Base-by-base conservation (phyloP, 1,139 yeast genomes). In the Lodderomyces pseudojiufengensis region DNA sequence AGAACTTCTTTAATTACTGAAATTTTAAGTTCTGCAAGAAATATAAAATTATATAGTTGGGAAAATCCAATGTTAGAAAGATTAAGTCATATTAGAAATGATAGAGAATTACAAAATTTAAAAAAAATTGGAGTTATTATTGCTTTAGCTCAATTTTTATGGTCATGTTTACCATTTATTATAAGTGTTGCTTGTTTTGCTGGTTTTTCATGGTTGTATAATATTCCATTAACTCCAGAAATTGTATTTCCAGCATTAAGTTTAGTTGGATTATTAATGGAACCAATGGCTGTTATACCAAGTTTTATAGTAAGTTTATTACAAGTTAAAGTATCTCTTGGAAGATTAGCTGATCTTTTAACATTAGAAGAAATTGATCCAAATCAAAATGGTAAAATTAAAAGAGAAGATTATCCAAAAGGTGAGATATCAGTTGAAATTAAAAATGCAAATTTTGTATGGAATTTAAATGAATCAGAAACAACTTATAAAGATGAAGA, bases 311-410 rank as follows among this genome's bases (percentile, higher is more conserved):
- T 62, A 4, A 44, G 50, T 35, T 41, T 59, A 12, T 55, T 59
- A 10, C 65, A 64, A 44, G 51, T 57, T 3, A 55, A 52, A 29
- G 63, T 63, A 5, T 56, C 70, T 1, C 47, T 64, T 31, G 54
- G 46, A 15, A 61, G 73, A 55, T 48, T 66, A 39, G 46, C 52
- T 10, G 52, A 56, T 5, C 57, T 61, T 29, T 58, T 65, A 32
- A 30, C 50, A 4, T 48, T 62, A 53, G 67, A 64, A 33, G 73
- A 67, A 42, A 45, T 61, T 22, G 59, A 56, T 15, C 41, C 36
- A 8, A 31, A 37, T 24, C 97, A 92, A 60, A 59, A 66, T 12
- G 90, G 84, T 52, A 84, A 94, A 10, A 81, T 90, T 25, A 70
- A 66, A 23, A 75, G 70, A 41, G 65, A 70, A 5, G 33, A 43